Base-by-base conservation (phyloP, 495 filamentous ascomycete species). In the Neurospora sp. region DNA sequence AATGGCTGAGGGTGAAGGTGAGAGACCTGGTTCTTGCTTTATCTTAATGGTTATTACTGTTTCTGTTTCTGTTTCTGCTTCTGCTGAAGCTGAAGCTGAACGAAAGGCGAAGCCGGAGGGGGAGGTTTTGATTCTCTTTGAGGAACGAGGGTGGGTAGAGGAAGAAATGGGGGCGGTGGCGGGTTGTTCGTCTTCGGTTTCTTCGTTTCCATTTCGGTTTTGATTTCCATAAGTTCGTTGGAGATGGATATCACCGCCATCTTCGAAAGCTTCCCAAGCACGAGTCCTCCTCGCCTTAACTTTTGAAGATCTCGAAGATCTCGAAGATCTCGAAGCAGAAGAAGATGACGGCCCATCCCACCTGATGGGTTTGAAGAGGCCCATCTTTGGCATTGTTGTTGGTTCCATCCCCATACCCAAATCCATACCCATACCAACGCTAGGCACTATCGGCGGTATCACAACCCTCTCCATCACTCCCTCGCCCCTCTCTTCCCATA, bases 391-490 rank as follows among this genome's bases (percentile, higher is more conserved):
- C 48, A 59, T 59, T 12, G 5, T 20, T 12, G 20, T 54, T 54
- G 42, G 3, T 46, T 20, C 42, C n/a, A 23, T 54, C 0, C 20
- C 20, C 46, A 31, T 62, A 0, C 48, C 48, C n/a, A 3, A 31
- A 1, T 2, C 48, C n/a, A 14, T 7, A 0, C 5, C 48, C 0
- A 16, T 42, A n/a, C 42, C 18, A 0, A 9, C n/a, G 0, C 42
- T 46, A 0, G 18, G 42, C 18, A 46, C n/a, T 8, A 9, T 0
- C 0, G 42, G 42, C 3, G 42, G 9, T 2, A 48, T 12, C 10
- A 59, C n/a, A n/a, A n/a, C 11, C 48, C 48, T 59, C 27, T 16
- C 54, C 6, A 35, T 3, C 11, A 66, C 54, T 0, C 23, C 54
- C 0, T 37, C 54, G 0, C 54, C 54, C 3, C 27, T 66, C 2